These are phyloP conservation scores for Panicum miliaceum DNA, from an alignment of 176 grass and related monocot genomes.

Conservation along the genomic window DNA sequence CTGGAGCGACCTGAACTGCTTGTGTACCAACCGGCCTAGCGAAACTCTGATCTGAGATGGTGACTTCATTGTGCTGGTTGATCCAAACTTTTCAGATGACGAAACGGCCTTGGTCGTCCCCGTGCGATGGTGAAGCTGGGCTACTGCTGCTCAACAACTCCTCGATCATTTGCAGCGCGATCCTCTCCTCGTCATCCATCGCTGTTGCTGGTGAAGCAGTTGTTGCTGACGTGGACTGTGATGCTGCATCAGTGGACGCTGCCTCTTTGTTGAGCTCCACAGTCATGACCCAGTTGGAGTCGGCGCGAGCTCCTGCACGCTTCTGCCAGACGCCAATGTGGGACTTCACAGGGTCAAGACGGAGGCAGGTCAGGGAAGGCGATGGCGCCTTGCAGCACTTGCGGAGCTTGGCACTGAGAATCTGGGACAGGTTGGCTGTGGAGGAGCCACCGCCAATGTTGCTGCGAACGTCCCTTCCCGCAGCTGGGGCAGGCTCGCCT, in stretches of 20 bases:
- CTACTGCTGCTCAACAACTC: conserved; percentile 79
- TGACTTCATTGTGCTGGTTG: conserved; percentile 43
- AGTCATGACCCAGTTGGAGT: conserved; percentile 98
- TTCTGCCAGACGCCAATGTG: conserved; percentile 99
- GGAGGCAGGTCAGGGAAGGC: conserved; percentile 90
- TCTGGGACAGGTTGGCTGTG: conserved; percentile 70
- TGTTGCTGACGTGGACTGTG: conserved; percentile 46
- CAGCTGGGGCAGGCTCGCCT: conserved; percentile 36
- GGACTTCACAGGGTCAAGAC: conserved; percentile 93
- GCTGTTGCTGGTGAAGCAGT: conserved; percentile 43
- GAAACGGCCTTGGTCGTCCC: conserved; percentile 48
- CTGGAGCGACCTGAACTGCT: conserved; percentile 60
- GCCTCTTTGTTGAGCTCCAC: conserved; percentile 81
- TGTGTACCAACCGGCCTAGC: conserved; percentile 52
- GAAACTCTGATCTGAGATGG: conserved; percentile 51
- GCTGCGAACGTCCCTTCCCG: conserved; percentile 33
- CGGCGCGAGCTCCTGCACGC: conserved; percentile 81
- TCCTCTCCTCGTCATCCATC: conserved; percentile 83
- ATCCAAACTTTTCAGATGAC: conserved; percentile 57
- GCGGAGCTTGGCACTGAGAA: conserved; percentile 96
- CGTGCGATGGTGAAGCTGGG: conserved; percentile 62
- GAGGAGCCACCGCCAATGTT: conserved; percentile 24
- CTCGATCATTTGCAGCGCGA: conserved; percentile 97
- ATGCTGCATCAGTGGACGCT: conserved; percentile 17
- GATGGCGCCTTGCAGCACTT: conserved; percentile 90